phyloP scores from a whole-genome alignment of 352 stramenopile genomes.

The Phytophthora constricta region DNA sequence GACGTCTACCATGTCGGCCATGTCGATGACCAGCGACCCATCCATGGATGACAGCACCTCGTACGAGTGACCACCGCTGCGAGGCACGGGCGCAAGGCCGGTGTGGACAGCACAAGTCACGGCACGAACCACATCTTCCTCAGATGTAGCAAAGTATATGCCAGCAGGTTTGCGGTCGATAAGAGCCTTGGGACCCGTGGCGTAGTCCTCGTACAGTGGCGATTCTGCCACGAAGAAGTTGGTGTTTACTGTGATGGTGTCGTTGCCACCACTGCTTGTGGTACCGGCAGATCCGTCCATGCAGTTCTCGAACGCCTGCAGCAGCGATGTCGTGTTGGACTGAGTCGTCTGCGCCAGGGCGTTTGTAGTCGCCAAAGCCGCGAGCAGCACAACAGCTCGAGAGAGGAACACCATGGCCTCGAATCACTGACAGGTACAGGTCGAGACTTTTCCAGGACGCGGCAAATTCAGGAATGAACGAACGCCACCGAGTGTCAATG shows the following conservation, averaged over 20 bases:
- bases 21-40: slow-evolving; percentile 60
- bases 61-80: too few species aligned
- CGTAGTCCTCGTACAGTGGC: slow-evolving; percentile 50
- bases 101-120: too few species aligned
- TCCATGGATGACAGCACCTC: slow-evolving; percentile 66
- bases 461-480: slow-evolving; percentile 31
- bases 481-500: too few species aligned
- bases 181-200: slow-evolving; percentile 56
- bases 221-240: slow-evolving; percentile 49
- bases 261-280: slow-evolving; percentile 14
- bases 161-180: slow-evolving; percentile 50
- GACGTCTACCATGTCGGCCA: slow-evolving; percentile 57
- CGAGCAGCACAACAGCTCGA: slow-evolving; percentile 18
- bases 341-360: slow-evolving; percentile 15
- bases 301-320: slow-evolving; percentile 38
- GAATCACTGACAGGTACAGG: slow-evolving; percentile 1
- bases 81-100: too few species aligned
- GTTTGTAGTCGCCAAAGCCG: slow-evolving; percentile 12
- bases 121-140: too few species aligned
- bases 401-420: slow-evolving; percentile 24
- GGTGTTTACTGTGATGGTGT: slow-evolving; percentile 23
- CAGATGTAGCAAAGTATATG: too few species aligned
- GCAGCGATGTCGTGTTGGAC: slow-evolving; percentile 5
- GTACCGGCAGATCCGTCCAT: slow-evolving; percentile 23
- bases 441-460: slow-evolving; percentile 13